Percentiles rank a stretch among this genome's conserved stretches.
These are phyloP conservation scores for Euphorbia celastroides DNA, from an alignment of 441 rosid species.

Conservation along the genomic window DNA sequence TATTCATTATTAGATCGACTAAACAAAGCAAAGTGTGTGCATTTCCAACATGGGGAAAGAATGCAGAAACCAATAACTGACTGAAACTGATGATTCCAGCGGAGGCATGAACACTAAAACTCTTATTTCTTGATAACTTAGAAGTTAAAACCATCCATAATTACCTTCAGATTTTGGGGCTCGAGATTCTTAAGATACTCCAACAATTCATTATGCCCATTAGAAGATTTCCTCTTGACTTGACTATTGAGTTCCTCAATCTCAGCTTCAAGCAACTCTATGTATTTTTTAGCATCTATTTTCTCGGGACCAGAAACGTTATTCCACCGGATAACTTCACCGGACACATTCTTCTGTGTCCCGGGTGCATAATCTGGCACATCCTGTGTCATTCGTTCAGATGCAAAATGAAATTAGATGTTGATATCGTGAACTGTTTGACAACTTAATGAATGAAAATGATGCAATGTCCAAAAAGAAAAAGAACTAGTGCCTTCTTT, in stretches of 20 bases:
- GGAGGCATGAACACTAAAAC: background rate
- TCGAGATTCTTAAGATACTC: slow-evolving; percentile 88
- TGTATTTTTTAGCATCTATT: slow-evolving; percentile 87
- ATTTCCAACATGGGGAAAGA: background rate
- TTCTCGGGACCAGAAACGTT: slow-evolving; percentile 80
- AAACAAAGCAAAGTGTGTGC: background rate
- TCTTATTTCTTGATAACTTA: background rate
- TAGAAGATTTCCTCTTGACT: slow-evolving; percentile 57
- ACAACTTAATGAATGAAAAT: background rate
- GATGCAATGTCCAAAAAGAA: background rate
- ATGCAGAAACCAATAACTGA: background rate
- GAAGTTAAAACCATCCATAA: too few relatives aligned
- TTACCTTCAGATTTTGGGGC: slow-evolving; percentile 93
- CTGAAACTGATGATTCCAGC: background rate
- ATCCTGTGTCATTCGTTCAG: slow-evolving; percentile 33
- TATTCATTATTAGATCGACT: slow-evolving; percentile 5
- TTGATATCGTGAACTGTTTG: background rate
- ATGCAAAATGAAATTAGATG: background rate
- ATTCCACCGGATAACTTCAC: slow-evolving; percentile 93
- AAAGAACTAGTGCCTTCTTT: slow-evolving; percentile 34
- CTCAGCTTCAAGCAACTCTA: slow-evolving; percentile 92
- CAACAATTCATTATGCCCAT: slow-evolving; percentile 74
- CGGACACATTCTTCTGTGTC: slow-evolving; percentile 88
- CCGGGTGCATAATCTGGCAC: slow-evolving; percentile 79
- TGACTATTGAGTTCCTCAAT: slow-evolving; percentile 81